Conservation (phyloP, 192 early-diverging fungal species). For the Backusella australiensis region DNA sequence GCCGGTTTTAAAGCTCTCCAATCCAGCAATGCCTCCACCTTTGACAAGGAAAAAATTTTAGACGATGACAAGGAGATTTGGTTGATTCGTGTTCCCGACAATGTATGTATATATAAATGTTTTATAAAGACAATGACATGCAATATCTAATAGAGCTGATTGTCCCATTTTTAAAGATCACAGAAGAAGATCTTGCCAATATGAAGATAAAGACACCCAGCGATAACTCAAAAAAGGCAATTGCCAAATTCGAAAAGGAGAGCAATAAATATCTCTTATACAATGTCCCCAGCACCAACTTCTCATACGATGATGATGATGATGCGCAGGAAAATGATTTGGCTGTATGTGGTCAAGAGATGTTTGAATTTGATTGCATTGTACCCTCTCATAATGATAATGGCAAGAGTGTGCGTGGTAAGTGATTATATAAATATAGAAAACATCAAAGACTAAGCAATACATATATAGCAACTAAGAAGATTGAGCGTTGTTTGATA, state of each 20-base stretch:
- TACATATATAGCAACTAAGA: constrained; percentile 20
- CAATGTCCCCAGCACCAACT: constrained; percentile 20
- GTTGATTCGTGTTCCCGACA: constrained; percentile 36
- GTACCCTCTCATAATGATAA: constrained; percentile 21
- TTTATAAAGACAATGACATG: background rate
- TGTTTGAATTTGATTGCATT: constrained; percentile 32
- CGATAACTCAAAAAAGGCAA: background rate
- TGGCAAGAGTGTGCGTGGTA: constrained; percentile 34
- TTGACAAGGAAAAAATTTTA: constrained; percentile 21
- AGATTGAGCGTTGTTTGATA: constrained; percentile 29
- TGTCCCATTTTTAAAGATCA: background rate
- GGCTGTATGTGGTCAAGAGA: constrained; percentile 36
- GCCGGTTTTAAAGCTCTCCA: constrained; percentile 16
- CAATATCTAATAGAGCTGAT: background rate
- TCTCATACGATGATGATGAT: constrained; percentile 6
- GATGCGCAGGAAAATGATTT: constrained; percentile 11
- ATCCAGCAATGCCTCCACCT: constrained; percentile 10
- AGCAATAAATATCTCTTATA: constrained; percentile 27
- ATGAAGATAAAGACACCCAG: background rate
- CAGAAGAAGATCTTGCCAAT: constrained; percentile 2
- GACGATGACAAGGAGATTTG: constrained; percentile 40
- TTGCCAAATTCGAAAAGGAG: constrained; percentile 6
- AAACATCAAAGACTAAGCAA: no score
- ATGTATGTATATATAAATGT: constrained; percentile 19
- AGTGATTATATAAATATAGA: background rate